A percentile compares a stretch with the other conserved stretches of the same genome.
These are phyloP conservation scores for Claviceps maximensis DNA, from an alignment of 2,329 filamentous ascomycete species.

Conservation along the genomic window DNA sequence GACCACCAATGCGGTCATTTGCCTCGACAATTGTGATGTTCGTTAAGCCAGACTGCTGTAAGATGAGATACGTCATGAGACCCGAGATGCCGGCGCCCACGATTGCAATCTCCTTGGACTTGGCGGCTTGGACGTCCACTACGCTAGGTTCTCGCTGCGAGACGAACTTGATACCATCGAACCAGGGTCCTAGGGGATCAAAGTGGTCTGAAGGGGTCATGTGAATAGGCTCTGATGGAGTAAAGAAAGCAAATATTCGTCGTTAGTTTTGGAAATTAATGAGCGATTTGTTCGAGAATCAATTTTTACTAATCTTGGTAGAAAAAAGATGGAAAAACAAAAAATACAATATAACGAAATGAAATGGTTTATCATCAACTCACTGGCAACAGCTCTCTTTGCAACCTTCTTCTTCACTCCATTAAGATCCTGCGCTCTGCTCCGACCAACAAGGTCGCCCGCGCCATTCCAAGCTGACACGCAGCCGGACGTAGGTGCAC, in stretches of 20 bases:
- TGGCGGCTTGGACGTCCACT: slow-evolving; percentile 8
- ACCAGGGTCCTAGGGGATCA: slow-evolving; percentile 44
- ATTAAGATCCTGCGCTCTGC: slow-evolving; percentile 17
- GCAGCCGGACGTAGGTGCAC: slow-evolving; percentile 21
- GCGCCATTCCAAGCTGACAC: slow-evolving; percentile 25
- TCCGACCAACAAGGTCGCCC: slow-evolving; percentile 21
- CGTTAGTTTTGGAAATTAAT: too few relatives aligned
- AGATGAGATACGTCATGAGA: slow-evolving; percentile 43
- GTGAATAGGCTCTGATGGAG: slow-evolving; percentile 18
- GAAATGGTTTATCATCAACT: background rate
- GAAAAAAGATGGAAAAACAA: too few relatives aligned
- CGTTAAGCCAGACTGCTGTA: slow-evolving; percentile 35
- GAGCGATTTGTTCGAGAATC: too few relatives aligned
- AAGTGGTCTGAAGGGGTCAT: slow-evolving; percentile 39
- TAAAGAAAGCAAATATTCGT: too few relatives aligned
- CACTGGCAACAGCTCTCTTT: slow-evolving; percentile 6
- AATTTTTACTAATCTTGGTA: too few relatives aligned
- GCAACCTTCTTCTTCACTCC: background rate
- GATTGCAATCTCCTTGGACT: slow-evolving; percentile 43
- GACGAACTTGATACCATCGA: slow-evolving; percentile 49
- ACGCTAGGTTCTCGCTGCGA: slow-evolving; percentile 37
- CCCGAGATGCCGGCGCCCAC: slow-evolving; percentile 54
- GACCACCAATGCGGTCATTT: slow-evolving; percentile 45
- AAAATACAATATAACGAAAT: too few relatives aligned
- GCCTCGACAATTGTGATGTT: slow-evolving; percentile 52